These are phyloP conservation scores for Cornus kousa DNA, from an alignment of 148 eudicot species.

Conservation along the genomic window DNA sequence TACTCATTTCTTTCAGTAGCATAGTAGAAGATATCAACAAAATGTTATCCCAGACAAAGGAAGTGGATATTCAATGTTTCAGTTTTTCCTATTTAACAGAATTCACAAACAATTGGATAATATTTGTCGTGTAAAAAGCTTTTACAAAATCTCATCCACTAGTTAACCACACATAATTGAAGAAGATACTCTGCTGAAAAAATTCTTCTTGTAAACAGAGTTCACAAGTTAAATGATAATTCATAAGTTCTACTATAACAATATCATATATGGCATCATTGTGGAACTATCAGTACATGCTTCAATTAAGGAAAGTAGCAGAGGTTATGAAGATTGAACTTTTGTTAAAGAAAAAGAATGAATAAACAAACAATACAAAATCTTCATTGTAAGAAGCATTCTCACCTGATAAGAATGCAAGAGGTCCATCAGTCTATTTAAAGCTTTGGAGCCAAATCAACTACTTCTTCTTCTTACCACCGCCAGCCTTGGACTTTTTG, in stretches of 20 bases:
- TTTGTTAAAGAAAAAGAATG: neutral
- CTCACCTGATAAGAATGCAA: slow-evolving; percentile 11
- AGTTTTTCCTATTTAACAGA: neutral
- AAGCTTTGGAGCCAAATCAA: slow-evolving; percentile 1
- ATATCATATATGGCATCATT: neutral
- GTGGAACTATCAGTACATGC: neutral
- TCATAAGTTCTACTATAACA: neutral
- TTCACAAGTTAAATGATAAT: neutral
- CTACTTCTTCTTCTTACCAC: slow-evolving; percentile 65
- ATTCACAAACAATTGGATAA: neutral
- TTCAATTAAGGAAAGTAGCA: neutral
- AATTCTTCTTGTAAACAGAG: neutral
- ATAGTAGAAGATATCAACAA: neutral
- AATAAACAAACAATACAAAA: neutral
- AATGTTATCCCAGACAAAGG: neutral
- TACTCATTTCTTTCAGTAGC: neutral
- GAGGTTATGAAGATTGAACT: neutral
- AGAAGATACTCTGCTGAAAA: neutral
- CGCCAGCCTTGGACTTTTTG: slow-evolving; percentile 64
- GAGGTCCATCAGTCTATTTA: slow-evolving; percentile 6
- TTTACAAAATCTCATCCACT: too few species aligned
- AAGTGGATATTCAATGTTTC: neutral
- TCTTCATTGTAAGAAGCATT: neutral
- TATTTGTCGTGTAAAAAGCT: neutral
- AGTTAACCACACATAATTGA: neutral